Evolutionary conservation across 176 grass and related monocot genomes (phyloP).

Genomic region (Leersia perrieri): DNA sequence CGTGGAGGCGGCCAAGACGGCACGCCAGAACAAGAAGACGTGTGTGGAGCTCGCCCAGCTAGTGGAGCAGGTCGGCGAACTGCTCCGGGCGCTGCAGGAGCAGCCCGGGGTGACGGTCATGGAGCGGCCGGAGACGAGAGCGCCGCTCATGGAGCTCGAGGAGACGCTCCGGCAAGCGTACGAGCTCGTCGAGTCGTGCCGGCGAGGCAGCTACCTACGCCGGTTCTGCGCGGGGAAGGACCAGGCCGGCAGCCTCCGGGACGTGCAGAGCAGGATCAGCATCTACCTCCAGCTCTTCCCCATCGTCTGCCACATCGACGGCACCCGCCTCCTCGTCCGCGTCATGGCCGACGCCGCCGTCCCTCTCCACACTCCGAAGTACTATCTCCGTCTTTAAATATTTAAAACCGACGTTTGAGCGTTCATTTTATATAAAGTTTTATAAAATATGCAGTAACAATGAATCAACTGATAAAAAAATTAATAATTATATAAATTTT

Average conservation of each 20-base stretch:
- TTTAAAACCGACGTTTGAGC: no score
- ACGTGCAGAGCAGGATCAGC: constrained; percentile 27
- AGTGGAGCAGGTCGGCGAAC: constrained; percentile 30
- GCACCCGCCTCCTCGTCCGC: constrained; percentile 26
- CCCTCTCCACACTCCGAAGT: neutral
- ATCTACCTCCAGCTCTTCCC: constrained; percentile 44
- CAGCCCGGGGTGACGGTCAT: neutral
- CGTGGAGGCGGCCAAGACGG: constrained; percentile 21
- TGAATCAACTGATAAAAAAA: no score
- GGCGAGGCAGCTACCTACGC: constrained; percentile 18
- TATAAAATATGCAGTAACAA: no score
- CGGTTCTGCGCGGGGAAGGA: constrained; percentile 12
- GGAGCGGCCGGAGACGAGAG: constrained; percentile 34
- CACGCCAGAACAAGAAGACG: constrained; percentile 33
- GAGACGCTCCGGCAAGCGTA: constrained; percentile 33
- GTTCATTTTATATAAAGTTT: no score
- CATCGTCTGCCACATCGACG: constrained; percentile 42
- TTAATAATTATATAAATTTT: no score
- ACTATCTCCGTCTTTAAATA: no score
- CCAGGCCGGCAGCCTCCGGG: neutral
- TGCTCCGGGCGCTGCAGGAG: constrained; percentile 31
- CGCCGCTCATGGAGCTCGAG: constrained; percentile 19
- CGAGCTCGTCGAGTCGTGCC: constrained; percentile 32
- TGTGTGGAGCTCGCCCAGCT: constrained; percentile 33
- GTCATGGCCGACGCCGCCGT: neutral